A percentile compares a stretch with the other conserved stretches of the same genome.
These are phyloP conservation scores for Vicia sativa DNA, from an alignment of 306 rosid species.

Conservation along the genomic window DNA sequence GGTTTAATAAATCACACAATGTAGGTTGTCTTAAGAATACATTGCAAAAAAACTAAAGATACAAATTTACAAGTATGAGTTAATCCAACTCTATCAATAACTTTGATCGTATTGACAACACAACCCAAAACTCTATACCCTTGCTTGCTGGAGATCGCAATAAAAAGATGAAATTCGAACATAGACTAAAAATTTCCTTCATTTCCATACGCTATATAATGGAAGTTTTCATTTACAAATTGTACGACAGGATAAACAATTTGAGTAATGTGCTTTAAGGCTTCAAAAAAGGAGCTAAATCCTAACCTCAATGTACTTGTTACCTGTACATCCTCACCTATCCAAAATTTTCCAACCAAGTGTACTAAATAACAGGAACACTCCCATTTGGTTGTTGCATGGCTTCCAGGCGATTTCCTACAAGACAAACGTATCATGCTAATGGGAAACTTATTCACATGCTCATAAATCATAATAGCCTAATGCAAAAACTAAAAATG, in stretches of 20 bases:
- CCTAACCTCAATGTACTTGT: conserved; percentile 65
- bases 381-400: conserved; percentile 75
- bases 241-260: conserved; percentile 55
- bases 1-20: conserved; percentile 4
- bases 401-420: conserved; percentile 73
- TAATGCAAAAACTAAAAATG: too few species aligned
- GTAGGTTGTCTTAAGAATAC: conserved; percentile 22
- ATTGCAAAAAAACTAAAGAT: not conserved
- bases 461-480: too few species aligned
- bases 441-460: conserved; percentile 9
- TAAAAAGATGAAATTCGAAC: not conserved
- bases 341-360: conserved; percentile 47
- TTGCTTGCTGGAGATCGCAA: conserved; percentile 24
- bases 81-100: conserved; percentile 3
- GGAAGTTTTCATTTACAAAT: conserved; percentile 52
- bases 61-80: conserved; percentile 22
- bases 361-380: conserved; percentile 72
- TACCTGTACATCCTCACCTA: conserved; percentile 56
- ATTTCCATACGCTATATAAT: conserved; percentile 49
- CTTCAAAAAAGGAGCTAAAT: conserved; percentile 59
- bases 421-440: conserved; percentile 52
- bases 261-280: conserved; percentile 53
- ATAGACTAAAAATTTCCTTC: conserved; percentile 31
- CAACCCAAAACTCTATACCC: not conserved
- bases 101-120: conserved; percentile 12